Conservation (phyloP, 768 basidiomycete species). For the Mycena latifolia region DNA sequence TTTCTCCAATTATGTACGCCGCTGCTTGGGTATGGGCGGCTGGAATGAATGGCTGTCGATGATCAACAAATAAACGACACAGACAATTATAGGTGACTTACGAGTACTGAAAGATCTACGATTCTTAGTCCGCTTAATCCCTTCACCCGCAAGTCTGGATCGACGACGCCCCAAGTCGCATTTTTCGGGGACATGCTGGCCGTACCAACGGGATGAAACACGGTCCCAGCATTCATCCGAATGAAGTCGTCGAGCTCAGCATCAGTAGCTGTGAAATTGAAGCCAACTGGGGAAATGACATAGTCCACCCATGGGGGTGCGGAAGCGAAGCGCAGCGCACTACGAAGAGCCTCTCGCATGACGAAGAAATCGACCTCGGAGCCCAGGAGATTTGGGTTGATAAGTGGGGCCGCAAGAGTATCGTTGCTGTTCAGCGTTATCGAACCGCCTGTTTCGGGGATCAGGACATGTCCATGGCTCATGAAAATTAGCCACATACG, state of each 20-base stretch:
- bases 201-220: constrained; percentile 34
- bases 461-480: too few relatives aligned
- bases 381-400: too few relatives aligned
- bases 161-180: constrained; percentile 45
- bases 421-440: too few relatives aligned
- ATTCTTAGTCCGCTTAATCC: constrained; percentile 49
- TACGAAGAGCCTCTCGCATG: too few relatives aligned
- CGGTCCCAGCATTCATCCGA: constrained; percentile 4
- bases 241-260: constrained; percentile 35
- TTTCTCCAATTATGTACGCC: background rate
- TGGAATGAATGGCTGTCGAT: background rate
- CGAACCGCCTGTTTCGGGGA: too few relatives aligned
- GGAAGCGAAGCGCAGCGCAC: constrained; percentile 8
- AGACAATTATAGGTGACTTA: constrained; percentile 1
- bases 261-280: constrained; percentile 24
- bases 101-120: constrained; percentile 52
- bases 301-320: constrained; percentile 38
- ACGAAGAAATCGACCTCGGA: too few relatives aligned
- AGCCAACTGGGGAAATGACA: constrained; percentile 22
- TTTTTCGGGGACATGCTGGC: constrained; percentile 44
- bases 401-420: too few relatives aligned
- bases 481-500: too few relatives aligned
- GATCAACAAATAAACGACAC: background rate
- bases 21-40: background rate
- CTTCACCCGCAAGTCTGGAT: constrained; percentile 51